Evolutionary conservation across 2,329 filamentous ascomycete species (phyloP).

Genomic region (Cladosporium sp.): DNA sequence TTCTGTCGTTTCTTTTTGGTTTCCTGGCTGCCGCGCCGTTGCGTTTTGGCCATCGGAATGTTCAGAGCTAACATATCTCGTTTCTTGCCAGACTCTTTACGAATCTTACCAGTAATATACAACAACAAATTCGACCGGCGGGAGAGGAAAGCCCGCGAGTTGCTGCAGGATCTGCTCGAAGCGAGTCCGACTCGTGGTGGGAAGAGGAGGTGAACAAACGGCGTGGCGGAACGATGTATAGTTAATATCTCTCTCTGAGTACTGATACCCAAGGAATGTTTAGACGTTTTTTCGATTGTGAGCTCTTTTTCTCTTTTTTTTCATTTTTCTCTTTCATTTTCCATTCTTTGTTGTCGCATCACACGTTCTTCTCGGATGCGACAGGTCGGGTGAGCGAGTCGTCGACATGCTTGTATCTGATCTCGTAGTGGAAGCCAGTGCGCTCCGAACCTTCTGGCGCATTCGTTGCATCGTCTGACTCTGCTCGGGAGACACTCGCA

Average conservation of each 20-base stretch:
- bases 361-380: too few species aligned
- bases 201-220: slow-evolving; percentile 24
- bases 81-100: slow-evolving; percentile 41
- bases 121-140: slow-evolving; percentile 56
- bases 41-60: too few species aligned
- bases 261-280: not conserved
- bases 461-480: too few species aligned
- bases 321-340: not conserved
- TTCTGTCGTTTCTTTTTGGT: too few species aligned
- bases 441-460: not conserved
- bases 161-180: slow-evolving; percentile 34
- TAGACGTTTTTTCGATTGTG: too few species aligned
- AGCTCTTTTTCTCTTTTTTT: too few species aligned
- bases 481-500: slow-evolving; percentile 10
- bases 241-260: too few species aligned
- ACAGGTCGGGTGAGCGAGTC: not conserved
- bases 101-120: slow-evolving; percentile 60
- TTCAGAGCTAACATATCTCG: slow-evolving; percentile 7
- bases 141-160: slow-evolving; percentile 52
- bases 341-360: too few species aligned
- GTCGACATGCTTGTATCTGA: slow-evolving; percentile 17
- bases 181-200: slow-evolving; percentile 25
- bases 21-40: too few species aligned
- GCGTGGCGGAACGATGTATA: too few species aligned
- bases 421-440: slow-evolving; percentile 19